phyloP scores from a whole-genome alignment of 306 rosid species.

The Cyamopsis tetragonoloba region DNA sequence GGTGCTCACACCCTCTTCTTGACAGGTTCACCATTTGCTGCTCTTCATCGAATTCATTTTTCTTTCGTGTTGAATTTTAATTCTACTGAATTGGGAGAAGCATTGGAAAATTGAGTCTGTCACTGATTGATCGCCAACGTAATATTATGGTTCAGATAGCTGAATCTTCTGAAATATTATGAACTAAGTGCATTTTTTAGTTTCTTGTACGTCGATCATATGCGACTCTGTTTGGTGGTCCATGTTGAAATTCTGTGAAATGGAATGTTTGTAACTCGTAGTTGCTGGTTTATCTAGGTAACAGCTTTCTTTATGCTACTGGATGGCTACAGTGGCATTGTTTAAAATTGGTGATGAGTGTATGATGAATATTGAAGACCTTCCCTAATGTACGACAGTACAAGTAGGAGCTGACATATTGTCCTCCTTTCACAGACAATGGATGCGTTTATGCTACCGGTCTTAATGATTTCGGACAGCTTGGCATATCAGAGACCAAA shows the following conservation, averaged over 20 bases:
- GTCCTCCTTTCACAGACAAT: slow-evolving; percentile 51
- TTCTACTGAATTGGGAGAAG: background rate
- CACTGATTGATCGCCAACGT: background rate
- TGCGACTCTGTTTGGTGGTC: too few relatives aligned
- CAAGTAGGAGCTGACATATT: slow-evolving; percentile 45
- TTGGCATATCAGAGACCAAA: slow-evolving; percentile 54
- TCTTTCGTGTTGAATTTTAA: background rate
- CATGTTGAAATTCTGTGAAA: too few relatives aligned
- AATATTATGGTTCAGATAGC: background rate
- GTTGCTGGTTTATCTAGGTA: slow-evolving; percentile 4
- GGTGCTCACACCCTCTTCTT: slow-evolving; percentile 97
- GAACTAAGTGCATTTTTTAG: background rate
- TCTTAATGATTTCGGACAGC: slow-evolving; percentile 91
- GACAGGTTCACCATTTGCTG: slow-evolving; percentile 45
- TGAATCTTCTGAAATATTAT: background rate
- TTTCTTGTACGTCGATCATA: background rate
- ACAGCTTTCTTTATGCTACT: slow-evolving; percentile 1
- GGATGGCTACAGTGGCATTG: slow-evolving; percentile 16
- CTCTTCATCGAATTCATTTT: background rate
- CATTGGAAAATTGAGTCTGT: background rate
- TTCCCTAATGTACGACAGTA: slow-evolving; percentile 26
- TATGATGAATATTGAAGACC: slow-evolving; percentile 39
- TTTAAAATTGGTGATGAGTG: slow-evolving; percentile 34
- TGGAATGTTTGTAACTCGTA: background rate
- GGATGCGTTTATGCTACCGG: slow-evolving; percentile 85